These are phyloP conservation scores for Cnidoscolus chayamansa DNA, from an alignment of 441 rosid genomes.

Conservation along the genomic window DNA sequence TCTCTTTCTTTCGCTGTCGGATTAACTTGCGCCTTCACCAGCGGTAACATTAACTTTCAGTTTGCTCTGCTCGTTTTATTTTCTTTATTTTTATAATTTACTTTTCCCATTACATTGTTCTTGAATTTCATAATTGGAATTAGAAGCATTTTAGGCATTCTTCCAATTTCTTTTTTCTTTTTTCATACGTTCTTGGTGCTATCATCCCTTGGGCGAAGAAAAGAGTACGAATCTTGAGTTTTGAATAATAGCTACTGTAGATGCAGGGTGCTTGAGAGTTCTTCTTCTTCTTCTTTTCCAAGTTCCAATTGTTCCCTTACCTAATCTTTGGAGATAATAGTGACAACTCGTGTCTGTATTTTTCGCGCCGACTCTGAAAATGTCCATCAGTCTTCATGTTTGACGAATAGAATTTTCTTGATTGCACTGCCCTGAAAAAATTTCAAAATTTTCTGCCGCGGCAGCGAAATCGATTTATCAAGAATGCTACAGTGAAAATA, in stretches of 20 bases:
- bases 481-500: neutral
- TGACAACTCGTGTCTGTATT: neutral
- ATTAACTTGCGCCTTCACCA: constrained; percentile 77
- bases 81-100: neutral
- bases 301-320: too few species aligned
- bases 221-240: too few species aligned
- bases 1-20: constrained; percentile 71
- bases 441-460: neutral
- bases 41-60: constrained; percentile 34
- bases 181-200: neutral
- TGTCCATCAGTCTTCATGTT: neutral
- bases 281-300: too few species aligned
- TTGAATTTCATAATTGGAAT: neutral
- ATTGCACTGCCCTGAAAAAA: neutral
- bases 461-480: neutral
- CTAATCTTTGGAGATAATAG: too few species aligned
- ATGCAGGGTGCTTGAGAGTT: neutral
- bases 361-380: neutral
- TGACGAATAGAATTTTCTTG: too few species aligned
- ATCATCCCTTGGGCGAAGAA: neutral
- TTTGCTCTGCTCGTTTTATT: neutral
- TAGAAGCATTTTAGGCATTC: neutral
- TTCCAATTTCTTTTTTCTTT: neutral
- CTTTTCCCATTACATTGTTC: neutral
- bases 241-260: neutral